phyloP scores from a whole-genome alignment of 805 yeast species.

The Spathaspora passalidarum region DNA sequence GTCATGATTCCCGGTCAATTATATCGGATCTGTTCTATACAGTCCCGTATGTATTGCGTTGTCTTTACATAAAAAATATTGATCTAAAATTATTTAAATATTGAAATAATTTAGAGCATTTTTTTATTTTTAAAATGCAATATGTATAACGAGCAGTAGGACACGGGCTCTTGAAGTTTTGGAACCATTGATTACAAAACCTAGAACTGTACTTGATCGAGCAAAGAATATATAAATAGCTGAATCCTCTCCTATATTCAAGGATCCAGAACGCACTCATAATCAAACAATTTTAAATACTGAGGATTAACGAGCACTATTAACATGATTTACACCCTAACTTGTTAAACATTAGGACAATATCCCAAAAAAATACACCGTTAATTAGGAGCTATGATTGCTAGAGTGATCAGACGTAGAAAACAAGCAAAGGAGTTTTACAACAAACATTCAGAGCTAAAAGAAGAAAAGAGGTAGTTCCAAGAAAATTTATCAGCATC shows the following conservation, averaged over 20 bases:
- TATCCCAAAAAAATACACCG: constrained; percentile 4
- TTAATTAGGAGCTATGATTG: constrained; percentile 1
- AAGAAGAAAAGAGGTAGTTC: background rate
- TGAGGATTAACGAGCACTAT: background rate
- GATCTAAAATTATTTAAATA: no score
- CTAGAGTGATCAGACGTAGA: background rate
- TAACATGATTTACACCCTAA: background rate
- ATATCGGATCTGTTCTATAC: no score
- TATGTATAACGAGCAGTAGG: no score
- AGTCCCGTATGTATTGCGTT: no score
- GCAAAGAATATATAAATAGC: background rate
- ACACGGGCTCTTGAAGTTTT: background rate
- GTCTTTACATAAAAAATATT: no score
- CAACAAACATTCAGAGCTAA: constrained; percentile 1
- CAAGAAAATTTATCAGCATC: no score
- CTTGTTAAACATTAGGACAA: background rate
- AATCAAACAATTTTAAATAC: background rate
- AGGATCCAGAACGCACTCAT: background rate
- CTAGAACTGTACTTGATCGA: background rate
- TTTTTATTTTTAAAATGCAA: no score
- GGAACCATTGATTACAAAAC: background rate
- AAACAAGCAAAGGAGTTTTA: constrained; percentile 2
- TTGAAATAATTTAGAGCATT: no score
- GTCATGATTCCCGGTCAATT: no score
- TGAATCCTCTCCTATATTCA: no score